Conservation (phyloP, 2,329 filamentous ascomycete species). For the Aureobasidium melanogenum region DNA sequence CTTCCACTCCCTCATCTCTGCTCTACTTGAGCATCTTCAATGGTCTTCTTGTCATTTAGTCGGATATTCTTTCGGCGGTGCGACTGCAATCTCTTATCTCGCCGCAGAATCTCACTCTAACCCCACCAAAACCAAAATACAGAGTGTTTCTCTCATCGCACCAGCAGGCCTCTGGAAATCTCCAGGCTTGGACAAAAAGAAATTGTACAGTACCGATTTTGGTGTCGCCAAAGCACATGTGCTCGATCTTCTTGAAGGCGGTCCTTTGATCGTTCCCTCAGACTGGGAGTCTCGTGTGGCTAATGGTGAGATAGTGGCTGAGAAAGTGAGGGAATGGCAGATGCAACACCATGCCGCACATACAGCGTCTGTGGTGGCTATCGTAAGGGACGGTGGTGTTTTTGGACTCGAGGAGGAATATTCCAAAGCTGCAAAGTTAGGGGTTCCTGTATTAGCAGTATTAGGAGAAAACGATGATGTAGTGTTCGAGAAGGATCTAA, state of each 20-base stretch:
- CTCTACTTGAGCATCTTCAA: constrained; percentile 30
- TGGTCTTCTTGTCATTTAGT: constrained; percentile 40
- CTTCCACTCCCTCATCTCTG: constrained; percentile 36
- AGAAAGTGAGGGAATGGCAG: constrained; percentile 43
- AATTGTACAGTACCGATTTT: constrained; percentile 22
- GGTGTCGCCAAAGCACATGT: constrained; percentile 28
- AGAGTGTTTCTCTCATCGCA: not conserved
- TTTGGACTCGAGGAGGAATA: constrained; percentile 25
- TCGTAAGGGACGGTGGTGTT: constrained; percentile 39
- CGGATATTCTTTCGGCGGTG: constrained; percentile 43
- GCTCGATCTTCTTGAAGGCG: constrained; percentile 36
- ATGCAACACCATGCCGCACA: too few species aligned
- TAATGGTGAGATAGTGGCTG: constrained; percentile 37
- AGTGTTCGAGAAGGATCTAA: constrained; percentile 26
- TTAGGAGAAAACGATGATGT: constrained; percentile 12
- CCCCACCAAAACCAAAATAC: too few species aligned
- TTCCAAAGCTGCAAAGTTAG: constrained; percentile 19
- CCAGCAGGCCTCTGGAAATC: constrained; percentile 10
- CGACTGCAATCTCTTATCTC: constrained; percentile 32
- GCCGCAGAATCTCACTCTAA: too few species aligned
- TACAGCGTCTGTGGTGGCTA: too few species aligned
- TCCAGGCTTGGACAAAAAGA: not conserved
- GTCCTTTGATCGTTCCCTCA: constrained; percentile 30
- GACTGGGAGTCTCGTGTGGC: constrained; percentile 38
- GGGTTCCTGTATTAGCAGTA: not conserved